These are phyloP conservation scores for peach (Prunus persica) DNA, from an alignment of 306 rosid species.

Conservation along the genomic window DNA sequence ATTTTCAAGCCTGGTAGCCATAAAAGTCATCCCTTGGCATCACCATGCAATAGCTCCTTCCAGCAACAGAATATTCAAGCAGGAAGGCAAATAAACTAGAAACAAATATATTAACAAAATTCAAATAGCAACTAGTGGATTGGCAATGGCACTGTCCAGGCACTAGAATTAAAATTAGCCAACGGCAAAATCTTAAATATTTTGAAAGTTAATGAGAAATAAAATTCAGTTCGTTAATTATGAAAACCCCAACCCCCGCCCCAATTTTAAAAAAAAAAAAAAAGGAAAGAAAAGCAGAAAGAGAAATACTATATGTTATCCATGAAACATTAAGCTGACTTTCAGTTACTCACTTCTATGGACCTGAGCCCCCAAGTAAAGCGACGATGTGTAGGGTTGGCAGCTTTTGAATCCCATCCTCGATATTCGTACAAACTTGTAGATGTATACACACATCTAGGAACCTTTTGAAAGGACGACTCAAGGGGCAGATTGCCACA, in stretches of 20 bases:
- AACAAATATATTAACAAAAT: background rate
- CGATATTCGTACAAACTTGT: slow-evolving; percentile 87
- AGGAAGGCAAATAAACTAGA: background rate
- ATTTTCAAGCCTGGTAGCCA: background rate
- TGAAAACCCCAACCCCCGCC: background rate
- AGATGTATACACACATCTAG: slow-evolving; percentile 95
- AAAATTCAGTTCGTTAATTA: background rate
- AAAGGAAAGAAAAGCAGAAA: background rate
- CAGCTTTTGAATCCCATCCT: slow-evolving; percentile 96
- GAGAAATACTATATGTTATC: background rate
- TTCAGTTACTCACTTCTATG: slow-evolving; percentile 60
- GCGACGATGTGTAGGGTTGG: slow-evolving; percentile 80
- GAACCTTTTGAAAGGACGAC: slow-evolving; percentile 85
- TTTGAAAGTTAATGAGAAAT: background rate
- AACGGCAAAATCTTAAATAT: background rate
- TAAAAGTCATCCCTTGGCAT: background rate
- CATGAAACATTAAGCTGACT: background rate
- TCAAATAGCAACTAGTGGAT: background rate
- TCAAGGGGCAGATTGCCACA: slow-evolving; percentile 98
- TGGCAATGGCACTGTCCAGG: background rate
- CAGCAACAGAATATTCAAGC: background rate
- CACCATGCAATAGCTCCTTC: background rate
- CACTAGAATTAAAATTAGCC: background rate
- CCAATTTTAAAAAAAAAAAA: too few species aligned
- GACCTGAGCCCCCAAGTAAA: slow-evolving; percentile 96